phyloP scores from a whole-genome alignment of 2,329 filamentous ascomycete species.

The Fusarium secorum region DNA sequence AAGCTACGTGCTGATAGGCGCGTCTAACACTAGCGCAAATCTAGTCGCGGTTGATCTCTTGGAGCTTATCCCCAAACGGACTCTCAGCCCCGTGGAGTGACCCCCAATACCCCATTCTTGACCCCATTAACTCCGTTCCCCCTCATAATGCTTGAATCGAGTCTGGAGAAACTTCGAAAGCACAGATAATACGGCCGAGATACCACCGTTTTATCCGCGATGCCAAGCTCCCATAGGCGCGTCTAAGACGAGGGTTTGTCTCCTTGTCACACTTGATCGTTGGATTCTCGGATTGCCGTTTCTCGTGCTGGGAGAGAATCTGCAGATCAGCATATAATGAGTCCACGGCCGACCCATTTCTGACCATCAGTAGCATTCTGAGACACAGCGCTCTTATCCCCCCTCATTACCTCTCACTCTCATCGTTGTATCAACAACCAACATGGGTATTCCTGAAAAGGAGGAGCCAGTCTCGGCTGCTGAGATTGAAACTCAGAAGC shows the following conservation, averaged over 20 bases:
- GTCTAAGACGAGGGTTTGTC: not conserved
- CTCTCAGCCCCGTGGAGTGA: not conserved
- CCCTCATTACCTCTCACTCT: not conserved
- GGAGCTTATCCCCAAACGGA: not conserved
- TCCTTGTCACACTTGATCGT: not conserved
- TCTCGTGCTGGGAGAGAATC: not conserved
- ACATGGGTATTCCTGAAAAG: not conserved
- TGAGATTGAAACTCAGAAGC: not conserved
- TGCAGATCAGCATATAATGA: not conserved
- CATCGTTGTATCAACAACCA: not conserved
- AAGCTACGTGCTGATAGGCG: not conserved
- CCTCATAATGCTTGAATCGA: not conserved
- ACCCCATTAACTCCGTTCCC: not conserved
- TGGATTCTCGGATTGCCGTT: not conserved
- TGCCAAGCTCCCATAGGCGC: slow-evolving; percentile 2
- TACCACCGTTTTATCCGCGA: not conserved
- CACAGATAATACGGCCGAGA: not conserved
- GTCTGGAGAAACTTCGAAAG: not conserved
- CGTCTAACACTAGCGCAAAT: not conserved
- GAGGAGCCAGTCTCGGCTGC: not conserved
- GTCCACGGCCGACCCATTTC: not conserved
- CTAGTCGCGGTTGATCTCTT: not conserved
- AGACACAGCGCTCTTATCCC: not conserved
- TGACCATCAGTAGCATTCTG: not conserved
- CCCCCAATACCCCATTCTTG: not conserved